These are phyloP conservation scores for Forsythia suspensa DNA, from an alignment of 257 asterid genomes.

Conservation along the genomic window DNA sequence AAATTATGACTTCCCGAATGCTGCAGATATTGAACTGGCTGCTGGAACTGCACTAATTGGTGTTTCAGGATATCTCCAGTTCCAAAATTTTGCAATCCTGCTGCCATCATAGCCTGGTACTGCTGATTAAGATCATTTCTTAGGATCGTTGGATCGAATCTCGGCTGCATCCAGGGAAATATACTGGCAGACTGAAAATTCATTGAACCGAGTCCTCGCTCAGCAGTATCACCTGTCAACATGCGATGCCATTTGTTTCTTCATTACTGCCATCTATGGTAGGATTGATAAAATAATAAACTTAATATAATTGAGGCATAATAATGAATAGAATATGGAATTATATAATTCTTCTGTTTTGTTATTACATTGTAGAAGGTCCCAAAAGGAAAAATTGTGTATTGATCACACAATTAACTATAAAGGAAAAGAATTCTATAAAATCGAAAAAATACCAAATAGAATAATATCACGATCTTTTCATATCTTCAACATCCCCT, in stretches of 20 bases:
- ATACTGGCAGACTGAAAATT: conserved; percentile 68
- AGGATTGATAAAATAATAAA: neutral
- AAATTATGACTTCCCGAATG: conserved; percentile 54
- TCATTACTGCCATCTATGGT: conserved; percentile 64
- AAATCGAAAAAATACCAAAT: too few relatives aligned
- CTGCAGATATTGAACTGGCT: conserved; percentile 68
- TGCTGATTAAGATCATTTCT: conserved; percentile 79
- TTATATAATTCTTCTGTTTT: too few relatives aligned
- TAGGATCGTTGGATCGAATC: conserved; percentile 58
- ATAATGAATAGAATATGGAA: too few relatives aligned
- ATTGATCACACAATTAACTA: too few relatives aligned
- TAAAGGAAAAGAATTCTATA: too few relatives aligned
- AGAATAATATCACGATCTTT: too few relatives aligned
- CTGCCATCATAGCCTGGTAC: conserved; percentile 76
- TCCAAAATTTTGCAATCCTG: conserved; percentile 66
- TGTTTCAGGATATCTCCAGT: conserved; percentile 63
- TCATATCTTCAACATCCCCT: too few relatives aligned
- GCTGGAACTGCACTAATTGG: conserved; percentile 70
- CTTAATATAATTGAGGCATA: too few relatives aligned
- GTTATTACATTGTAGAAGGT: too few relatives aligned
- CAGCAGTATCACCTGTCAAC: conserved; percentile 79
- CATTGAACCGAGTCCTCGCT: conserved; percentile 65
- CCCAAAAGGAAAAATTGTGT: too few relatives aligned
- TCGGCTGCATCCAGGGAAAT: conserved; percentile 88
- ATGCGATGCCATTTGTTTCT: conserved; percentile 72